Evolutionary conservation across 306 rosid genomes (phyloP), one percentile per base, ranked within the genome.

Genomic region (Lotus japonicus): DNA sequence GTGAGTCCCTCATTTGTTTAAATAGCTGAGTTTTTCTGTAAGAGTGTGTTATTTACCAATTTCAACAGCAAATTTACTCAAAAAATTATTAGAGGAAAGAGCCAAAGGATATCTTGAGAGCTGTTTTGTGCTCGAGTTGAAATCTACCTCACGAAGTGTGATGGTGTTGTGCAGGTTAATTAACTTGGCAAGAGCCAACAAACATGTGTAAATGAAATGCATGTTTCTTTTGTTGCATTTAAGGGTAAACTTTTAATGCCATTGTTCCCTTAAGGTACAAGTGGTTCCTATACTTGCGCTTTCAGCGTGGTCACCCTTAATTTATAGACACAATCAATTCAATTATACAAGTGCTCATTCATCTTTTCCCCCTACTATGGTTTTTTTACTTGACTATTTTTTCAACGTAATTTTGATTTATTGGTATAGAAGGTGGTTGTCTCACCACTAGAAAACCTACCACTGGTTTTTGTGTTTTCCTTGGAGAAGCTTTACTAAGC

Each of bases 221-320:
- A 64, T 41, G 11, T 68, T 48, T 66, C 17, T 57, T 54, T 74
- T 56, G 33, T 52, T 53, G 74, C 50, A 60, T 59, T 75, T 58
- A 39, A 17, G 3, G 68, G 75, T 13, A 48, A 51, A 19, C 4
- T 60, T 41, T 60, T 51, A 43, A 67, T 41, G 16, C 6, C 9
- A 0, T 15, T 66, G 82, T 78, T 51, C 41, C 78, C 70, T 59
- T 42, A 78, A 66, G 72, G 60, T 52, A 35, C 66, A 14, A 66
- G 60, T 52, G 14, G 8, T 48, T 57, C 78, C 82, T 21, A 10
- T 31, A 10, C 7, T 65, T 17, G 13, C 64, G 82, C 61, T 71
- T 64, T 55, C 51, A 14, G 8, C 68, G 11, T 56, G 51, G 49
- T 50, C 35, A 12, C 26, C 0, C 63, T 64, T 38, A 9, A 18